Conservation (phyloP, 345 rosid species). For the Microcos paniculata region DNA sequence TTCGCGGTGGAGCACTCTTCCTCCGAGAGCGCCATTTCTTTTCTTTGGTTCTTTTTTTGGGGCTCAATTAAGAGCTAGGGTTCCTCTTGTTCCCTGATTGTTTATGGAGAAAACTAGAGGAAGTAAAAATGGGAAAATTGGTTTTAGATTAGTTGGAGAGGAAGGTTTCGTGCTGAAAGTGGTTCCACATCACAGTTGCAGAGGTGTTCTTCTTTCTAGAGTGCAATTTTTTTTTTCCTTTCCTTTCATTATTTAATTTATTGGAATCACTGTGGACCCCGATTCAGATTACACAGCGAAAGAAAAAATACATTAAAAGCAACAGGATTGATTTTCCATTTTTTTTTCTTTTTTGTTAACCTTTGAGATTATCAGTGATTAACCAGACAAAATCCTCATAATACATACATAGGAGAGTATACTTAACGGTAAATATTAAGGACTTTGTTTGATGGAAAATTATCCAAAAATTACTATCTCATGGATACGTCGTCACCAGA, state of each 20-base stretch:
- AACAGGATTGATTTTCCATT: no score
- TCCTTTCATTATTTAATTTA: neutral
- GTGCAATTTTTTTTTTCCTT: neutral
- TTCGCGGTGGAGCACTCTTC: conserved; percentile 84
- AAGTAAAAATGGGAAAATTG: neutral
- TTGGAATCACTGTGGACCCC: neutral
- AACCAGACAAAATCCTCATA: no score
- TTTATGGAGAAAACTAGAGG: neutral
- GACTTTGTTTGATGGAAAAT: no score
- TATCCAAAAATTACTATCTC: no score
- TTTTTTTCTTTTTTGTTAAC: no score
- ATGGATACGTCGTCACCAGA: no score
- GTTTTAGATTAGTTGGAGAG: neutral
- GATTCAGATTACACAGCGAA: no score
- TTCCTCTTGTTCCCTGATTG: neutral
- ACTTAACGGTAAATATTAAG: no score
- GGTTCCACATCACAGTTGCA: neutral
- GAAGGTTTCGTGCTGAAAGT: neutral
- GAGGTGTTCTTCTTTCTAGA: neutral
- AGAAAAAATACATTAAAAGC: no score
- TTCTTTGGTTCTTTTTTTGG: neutral
- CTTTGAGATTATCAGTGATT: no score
- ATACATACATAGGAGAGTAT: no score
- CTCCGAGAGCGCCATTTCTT: conserved; percentile 84
- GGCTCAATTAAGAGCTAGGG: conserved; percentile 19